A percentile compares a stretch with the other conserved stretches of the same genome.
phyloP scores from a whole-genome alignment of 2,329 filamentous ascomycete species.

The Alternaria sp. region DNA sequence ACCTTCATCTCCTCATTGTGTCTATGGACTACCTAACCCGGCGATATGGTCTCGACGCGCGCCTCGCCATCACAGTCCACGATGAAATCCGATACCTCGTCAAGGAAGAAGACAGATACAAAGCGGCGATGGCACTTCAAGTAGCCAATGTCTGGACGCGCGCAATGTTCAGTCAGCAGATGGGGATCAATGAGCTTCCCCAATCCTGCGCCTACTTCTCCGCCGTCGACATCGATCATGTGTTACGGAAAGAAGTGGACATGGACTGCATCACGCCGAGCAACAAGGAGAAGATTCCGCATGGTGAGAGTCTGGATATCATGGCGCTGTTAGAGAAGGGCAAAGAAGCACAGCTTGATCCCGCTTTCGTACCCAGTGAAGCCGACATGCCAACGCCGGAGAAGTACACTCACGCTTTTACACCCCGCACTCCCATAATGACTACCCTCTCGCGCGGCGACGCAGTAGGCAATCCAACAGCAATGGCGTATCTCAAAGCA shows the following conservation, averaged over 20 bases:
- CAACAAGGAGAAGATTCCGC: constrained; percentile 76
- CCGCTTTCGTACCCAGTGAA: constrained; percentile 62
- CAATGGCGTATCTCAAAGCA: constrained; percentile 73
- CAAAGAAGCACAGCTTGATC: constrained; percentile 71
- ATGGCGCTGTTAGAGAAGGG: constrained; percentile 76
- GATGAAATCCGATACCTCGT: constrained; percentile 97
- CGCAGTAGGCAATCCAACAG: constrained; percentile 27
- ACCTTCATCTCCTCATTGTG: constrained; percentile 90
- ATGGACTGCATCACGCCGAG: constrained; percentile 97
- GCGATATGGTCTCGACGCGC: constrained; percentile 82
- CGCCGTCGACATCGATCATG: constrained; percentile 91
- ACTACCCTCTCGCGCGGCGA: constrained; percentile 60
- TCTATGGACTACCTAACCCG: constrained; percentile 92
- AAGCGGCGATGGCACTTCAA: constrained; percentile 89
- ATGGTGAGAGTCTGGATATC: constrained; percentile 89
- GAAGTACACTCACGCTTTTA: constrained; percentile 73
- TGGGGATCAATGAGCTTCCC: constrained; percentile 93
- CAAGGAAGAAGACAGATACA: constrained; percentile 82
- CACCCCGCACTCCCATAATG: constrained; percentile 79
- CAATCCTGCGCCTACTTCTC: constrained; percentile 96
- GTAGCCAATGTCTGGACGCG: constrained; percentile 95
- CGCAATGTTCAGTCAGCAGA: constrained; percentile 96
- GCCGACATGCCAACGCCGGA: constrained; percentile 63
- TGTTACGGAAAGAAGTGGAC: constrained; percentile 96
- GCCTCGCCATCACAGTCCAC: constrained; percentile 91